Base-by-base conservation (phyloP, 306 rosid species). In the Medicago lupulina region DNA sequence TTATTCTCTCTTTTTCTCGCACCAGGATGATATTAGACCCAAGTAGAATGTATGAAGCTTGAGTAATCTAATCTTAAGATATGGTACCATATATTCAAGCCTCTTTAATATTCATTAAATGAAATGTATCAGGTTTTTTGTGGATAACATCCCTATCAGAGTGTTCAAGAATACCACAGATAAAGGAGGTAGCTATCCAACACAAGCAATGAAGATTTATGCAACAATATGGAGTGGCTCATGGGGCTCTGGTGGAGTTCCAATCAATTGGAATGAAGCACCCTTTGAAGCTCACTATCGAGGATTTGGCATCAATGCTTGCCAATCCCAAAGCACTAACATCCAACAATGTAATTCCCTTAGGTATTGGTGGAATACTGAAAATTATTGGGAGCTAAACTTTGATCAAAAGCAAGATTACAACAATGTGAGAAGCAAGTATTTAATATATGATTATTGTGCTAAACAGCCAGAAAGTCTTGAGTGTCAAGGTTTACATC, bases 281-380 rank as follows among this genome's bases (percentile, higher is more conserved):
- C 80, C 87, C 1, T 84, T 80, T 12, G 13, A 71, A 78, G 82
- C 80, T 4, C 6, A 54, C 31, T 80, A 50, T 43, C n/a, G 50
- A n/a, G 82, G 82, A 21, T 73, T 76, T 67, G 70, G 34, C 1
- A 39, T 80, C 36, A 71, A 17, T 53, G 80, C 53, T 2, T 80
- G 77, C 8, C 51, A 60, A 9, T 12, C 41, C 0, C 39, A 71
- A 0, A 50, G 3, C 46, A 47, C 59, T 28, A 51, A 51, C 23
- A 17, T 53, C 4, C 59, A 21, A 12, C 14, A 65, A n/a, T 83
- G 84, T 15, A 2, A 59, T 36, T 41, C 75, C 28, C 25, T 67
- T 5, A 36, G 43, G 17, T 46, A 28, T 44, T 74, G 75, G 64
- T 77, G 83, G 83, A 84, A 80, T 21, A 8, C 6, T 8, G 0